Conservation (phyloP, 1,284 basidiomycete species). For the Malassezia furfur region DNA sequence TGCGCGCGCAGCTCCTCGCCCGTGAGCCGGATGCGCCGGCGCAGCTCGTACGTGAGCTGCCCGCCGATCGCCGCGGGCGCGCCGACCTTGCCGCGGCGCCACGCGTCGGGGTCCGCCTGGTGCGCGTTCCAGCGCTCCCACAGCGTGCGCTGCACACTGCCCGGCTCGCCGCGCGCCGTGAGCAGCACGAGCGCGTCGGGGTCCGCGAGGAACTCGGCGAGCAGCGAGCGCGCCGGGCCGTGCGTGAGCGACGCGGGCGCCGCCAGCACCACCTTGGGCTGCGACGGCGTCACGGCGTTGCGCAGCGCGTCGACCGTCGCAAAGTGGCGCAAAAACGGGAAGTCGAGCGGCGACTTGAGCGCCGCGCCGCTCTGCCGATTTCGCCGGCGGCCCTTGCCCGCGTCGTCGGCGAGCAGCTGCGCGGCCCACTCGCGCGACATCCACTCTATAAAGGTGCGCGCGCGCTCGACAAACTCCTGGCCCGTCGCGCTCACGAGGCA, state of each 20-base stretch:
- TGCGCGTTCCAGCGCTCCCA: slow-evolving; percentile 75
- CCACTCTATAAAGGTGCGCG: slow-evolving; percentile 97
- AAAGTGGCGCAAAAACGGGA: slow-evolving; percentile 71
- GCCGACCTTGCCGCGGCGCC: slow-evolving; percentile 80
- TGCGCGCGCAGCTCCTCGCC: slow-evolving; percentile 68
- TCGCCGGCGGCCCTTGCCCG: slow-evolving; percentile 18
- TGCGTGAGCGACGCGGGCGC: slow-evolving; percentile 85
- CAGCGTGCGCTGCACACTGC: slow-evolving; percentile 66
- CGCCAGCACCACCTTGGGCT: slow-evolving; percentile 80
- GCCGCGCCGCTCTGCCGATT: slow-evolving; percentile 1
- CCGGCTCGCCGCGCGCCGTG: slow-evolving; percentile 57
- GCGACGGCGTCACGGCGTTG: slow-evolving; percentile 63
- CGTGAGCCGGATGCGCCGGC: slow-evolving; percentile 61
- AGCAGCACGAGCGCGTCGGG: slow-evolving; percentile 35
- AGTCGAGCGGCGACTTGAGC: slow-evolving; percentile 31
- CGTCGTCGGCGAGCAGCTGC: slow-evolving; percentile 22
- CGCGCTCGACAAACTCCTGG: slow-evolving; percentile 85
- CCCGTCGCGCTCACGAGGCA: slow-evolving; percentile 84
- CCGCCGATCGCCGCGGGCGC: slow-evolving; percentile 53
- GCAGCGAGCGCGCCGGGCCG: slow-evolving; percentile 75
- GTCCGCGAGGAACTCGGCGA: slow-evolving; percentile 77
- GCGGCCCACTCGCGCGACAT: slow-evolving; percentile 74
- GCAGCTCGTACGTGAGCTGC: slow-evolving; percentile 52
- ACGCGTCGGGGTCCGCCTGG: slow-evolving; percentile 66
- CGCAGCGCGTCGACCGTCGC: slow-evolving; percentile 68